Conservation (phyloP, 345 rosid genomes). For the Moricandia moricandioides region DNA sequence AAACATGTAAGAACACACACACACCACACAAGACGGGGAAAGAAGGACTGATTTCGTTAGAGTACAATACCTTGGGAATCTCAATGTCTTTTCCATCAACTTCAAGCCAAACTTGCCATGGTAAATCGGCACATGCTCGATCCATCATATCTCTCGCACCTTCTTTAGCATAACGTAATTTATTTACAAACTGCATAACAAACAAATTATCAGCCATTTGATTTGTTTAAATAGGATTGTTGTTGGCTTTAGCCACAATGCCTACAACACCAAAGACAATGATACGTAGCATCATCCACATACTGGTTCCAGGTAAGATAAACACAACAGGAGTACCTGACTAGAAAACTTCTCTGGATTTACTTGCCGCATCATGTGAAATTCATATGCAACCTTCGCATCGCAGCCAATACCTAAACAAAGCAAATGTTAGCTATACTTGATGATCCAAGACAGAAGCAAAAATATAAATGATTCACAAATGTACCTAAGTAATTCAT, state of each 20-base stretch:
- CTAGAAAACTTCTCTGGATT: constrained; percentile 76
- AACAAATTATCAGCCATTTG: constrained; percentile 16
- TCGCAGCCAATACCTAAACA: constrained; percentile 79
- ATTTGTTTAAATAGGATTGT: background rate
- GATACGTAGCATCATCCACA: background rate
- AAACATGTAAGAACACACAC: background rate
- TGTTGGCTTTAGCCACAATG: background rate
- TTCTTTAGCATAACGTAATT: constrained; percentile 81
- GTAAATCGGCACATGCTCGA: constrained; percentile 81
- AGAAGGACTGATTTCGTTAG: background rate
- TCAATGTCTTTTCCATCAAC: constrained; percentile 75
- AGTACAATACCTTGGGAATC: constrained; percentile 61
- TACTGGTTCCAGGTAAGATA: background rate
- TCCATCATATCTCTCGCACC: constrained; percentile 92
- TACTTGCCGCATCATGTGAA: constrained; percentile 72
- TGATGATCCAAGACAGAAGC: constrained; percentile 16
- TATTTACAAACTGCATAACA: constrained; percentile 68
- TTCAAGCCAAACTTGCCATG: constrained; percentile 87
- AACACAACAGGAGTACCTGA: constrained; percentile 49
- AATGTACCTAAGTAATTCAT: constrained; percentile 73
- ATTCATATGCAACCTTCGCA: constrained; percentile 85
- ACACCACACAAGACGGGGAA: background rate
- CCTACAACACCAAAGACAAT: constrained; percentile 4
- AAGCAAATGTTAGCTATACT: constrained; percentile 19
- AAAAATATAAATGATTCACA: background rate